Evolutionary conservation across 306 rosid genomes (phyloP), one percentile per base, ranked within the genome.

Genomic region (Trifolium fragiferum): DNA sequence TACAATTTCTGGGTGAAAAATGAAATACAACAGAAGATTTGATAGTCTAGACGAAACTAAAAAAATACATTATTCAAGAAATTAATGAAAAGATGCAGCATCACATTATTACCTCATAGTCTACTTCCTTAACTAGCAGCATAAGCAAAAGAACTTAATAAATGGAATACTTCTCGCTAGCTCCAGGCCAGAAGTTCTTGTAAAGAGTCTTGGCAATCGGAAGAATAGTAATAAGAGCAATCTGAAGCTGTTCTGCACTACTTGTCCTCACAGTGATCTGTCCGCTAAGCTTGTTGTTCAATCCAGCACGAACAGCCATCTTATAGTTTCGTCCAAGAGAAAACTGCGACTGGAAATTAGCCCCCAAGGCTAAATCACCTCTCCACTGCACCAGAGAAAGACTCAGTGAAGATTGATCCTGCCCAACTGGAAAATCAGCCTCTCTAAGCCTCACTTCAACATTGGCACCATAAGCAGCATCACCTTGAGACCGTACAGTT

Each of bases 251-350:
- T 72, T 94, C 99, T n/a, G 99, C 89, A 83, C 98, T 90, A 79
- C 98, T 92, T 37, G 96, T 92, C 86, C 90, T 84, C 72, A 95
- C 86, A 21, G 80, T 70, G 54, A 95, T 86, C 88, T 95, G 99
- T 53, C 99, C 99, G 20, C 97, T 92, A 70, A 84, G 86, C 85
- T 95, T 95, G 88, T 95, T 95, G 97, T 95, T 95, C 85, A 95
- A 82, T 79, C 90, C 96, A 38, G 97, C 96, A 27, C 99, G 98
- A 59, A 95, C 89, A 2, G 85, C 96, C 79, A 95, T 76, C 88
- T 95, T 95, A 83, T 90, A 92, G 84, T 84, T 83, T 65, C 97
- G 89, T 55, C 99, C 99, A 27, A 92, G 13, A 11, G 99, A 92
- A 82, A 94, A 44, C 70, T 92, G 97, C 25, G 97, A 90, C 89